These are phyloP conservation scores for Atkinsonella texensis DNA, from an alignment of 2,329 filamentous ascomycete species.

Conservation along the genomic window DNA sequence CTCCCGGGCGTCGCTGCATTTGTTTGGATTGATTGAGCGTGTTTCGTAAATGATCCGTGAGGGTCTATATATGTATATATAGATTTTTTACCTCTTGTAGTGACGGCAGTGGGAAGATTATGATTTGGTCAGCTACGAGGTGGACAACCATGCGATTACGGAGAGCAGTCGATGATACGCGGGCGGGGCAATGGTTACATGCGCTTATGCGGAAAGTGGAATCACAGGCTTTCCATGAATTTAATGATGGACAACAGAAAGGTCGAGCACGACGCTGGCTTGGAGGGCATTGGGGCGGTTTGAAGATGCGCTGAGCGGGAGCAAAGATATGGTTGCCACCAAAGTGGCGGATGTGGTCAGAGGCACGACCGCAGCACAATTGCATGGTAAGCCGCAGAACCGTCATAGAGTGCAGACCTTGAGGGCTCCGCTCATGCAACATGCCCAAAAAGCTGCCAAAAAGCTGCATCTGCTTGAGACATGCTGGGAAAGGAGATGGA, in stretches of 20 bases:
- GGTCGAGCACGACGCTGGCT: not conserved
- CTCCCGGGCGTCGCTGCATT: not conserved
- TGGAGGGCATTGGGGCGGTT: not conserved
- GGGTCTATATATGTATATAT: slow-evolving; percentile 20
- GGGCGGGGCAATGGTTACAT: not conserved
- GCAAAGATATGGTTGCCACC: not conserved
- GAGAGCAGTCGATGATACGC: not conserved
- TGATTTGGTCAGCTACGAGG: not conserved
- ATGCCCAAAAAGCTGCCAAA: not conserved
- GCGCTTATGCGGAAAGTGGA: not conserved
- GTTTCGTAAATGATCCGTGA: slow-evolving; percentile 24
- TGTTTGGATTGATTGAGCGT: slow-evolving; percentile 1
- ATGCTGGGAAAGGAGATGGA: not conserved
- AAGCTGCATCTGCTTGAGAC: not conserved
- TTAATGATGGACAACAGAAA: not conserved
- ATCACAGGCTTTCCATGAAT: not conserved
- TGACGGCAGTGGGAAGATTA: not conserved
- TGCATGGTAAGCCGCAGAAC: not conserved
- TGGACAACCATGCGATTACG: not conserved
- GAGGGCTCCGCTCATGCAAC: not conserved
- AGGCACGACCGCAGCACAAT: not conserved
- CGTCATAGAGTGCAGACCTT: slow-evolving; percentile 1
- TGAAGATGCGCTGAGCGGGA: not conserved
- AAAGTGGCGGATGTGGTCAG: not conserved
- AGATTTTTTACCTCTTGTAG: slow-evolving; percentile 6